Conservation (phyloP, 306 rosid genomes). For the Pyrus pyrifolia region DNA sequence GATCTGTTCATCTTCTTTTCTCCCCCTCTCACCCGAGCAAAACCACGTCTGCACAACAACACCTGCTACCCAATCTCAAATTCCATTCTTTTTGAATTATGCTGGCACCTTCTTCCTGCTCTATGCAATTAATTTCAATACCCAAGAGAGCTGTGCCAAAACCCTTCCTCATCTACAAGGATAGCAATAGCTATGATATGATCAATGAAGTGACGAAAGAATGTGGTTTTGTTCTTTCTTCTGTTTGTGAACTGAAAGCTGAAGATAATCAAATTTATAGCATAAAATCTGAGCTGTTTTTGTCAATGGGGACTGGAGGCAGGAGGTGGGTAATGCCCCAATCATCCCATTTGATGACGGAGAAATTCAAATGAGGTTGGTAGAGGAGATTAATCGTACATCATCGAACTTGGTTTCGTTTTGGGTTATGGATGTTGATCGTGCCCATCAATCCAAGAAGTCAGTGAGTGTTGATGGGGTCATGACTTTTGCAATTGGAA, state of each 20-base stretch:
- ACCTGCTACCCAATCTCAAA: no score
- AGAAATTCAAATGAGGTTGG: neutral
- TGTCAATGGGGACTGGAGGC: slow-evolving; percentile 80
- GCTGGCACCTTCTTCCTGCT: no score
- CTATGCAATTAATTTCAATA: no score
- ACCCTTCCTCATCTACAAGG: no score
- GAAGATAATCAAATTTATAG: slow-evolving; percentile 28
- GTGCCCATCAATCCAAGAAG: slow-evolving; percentile 47
- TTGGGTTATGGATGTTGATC: slow-evolving; percentile 64
- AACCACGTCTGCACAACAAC: no score
- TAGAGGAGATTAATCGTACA: slow-evolving; percentile 8
- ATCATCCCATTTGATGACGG: slow-evolving; percentile 59
- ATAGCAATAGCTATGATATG: slow-evolving; percentile 45
- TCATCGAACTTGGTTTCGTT: slow-evolving; percentile 57
- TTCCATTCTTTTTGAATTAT: no score
- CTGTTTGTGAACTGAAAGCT: slow-evolving; percentile 57
- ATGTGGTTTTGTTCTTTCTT: slow-evolving; percentile 53
- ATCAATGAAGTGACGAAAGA: slow-evolving; percentile 56
- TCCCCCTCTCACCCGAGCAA: no score
- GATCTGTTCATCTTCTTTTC: no score
- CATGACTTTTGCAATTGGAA: slow-evolving; percentile 19
- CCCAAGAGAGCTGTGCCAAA: no score
- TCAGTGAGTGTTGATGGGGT: slow-evolving; percentile 46
- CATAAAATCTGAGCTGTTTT: slow-evolving; percentile 50
- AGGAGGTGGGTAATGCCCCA: slow-evolving; percentile 56